phyloP scores from a whole-genome alignment of 192 early-diverging fungal genomes.

The Chytriomyces sp. region DNA sequence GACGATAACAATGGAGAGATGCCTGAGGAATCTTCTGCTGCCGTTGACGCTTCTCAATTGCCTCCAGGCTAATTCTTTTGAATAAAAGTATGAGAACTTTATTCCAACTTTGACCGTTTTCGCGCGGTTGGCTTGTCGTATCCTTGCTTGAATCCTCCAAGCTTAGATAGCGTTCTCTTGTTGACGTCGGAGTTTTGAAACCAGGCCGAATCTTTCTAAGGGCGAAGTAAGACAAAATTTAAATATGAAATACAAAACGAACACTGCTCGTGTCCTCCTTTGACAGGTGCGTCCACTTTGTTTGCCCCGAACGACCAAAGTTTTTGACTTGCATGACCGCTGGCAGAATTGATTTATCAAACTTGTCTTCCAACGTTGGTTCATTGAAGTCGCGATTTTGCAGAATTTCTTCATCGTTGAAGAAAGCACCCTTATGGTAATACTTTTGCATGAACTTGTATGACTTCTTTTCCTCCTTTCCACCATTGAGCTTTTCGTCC shows the following conservation, averaged over 20 bases:
- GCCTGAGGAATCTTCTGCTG: slow-evolving; percentile 58
- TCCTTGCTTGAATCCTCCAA: slow-evolving; percentile 57
- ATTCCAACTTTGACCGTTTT: slow-evolving; percentile 10
- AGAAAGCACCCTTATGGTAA: slow-evolving; percentile 90
- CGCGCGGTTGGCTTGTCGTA: slow-evolving; percentile 52
- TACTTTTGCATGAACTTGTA: slow-evolving; percentile 76
- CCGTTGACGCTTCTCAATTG: slow-evolving; percentile 87
- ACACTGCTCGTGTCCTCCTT: slow-evolving; percentile 79
- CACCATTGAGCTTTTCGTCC: slow-evolving; percentile 64
- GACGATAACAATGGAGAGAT: slow-evolving; percentile 55
- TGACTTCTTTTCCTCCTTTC: slow-evolving; percentile 57
- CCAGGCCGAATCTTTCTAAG: slow-evolving; percentile 48
- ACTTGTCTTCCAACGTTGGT: slow-evolving; percentile 73
- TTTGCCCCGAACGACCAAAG: slow-evolving; percentile 81
- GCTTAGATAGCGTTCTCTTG: slow-evolving; percentile 45
- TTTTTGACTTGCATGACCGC: slow-evolving; percentile 90
- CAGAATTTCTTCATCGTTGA: slow-evolving; percentile 62
- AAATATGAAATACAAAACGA: slow-evolving; percentile 7
- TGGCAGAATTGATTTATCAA: slow-evolving; percentile 73
- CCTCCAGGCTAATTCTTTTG: slow-evolving; percentile 77
- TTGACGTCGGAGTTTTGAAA: slow-evolving; percentile 51
- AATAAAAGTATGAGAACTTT: not conserved
- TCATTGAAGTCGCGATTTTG: slow-evolving; percentile 67
- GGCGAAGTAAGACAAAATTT: not conserved
- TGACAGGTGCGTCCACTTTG: slow-evolving; percentile 85